Conservation (phyloP, 1,284 basidiomycete genomes). For the Moesziomyces globuligerus region DNA sequence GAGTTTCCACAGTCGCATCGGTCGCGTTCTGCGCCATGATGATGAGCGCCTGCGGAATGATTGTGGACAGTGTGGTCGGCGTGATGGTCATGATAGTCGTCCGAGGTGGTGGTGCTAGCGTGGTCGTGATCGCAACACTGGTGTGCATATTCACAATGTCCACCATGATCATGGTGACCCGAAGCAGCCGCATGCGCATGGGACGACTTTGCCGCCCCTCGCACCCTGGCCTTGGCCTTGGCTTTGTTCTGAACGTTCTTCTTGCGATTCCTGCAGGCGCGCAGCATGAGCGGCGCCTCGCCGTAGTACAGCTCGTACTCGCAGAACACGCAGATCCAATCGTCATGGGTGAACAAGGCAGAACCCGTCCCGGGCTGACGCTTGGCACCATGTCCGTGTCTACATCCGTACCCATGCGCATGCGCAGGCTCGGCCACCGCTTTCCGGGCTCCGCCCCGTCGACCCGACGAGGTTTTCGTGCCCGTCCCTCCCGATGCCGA, state of each 20-base stretch:
- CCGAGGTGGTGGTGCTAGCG: too few relatives aligned
- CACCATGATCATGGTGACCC: conserved; percentile 19
- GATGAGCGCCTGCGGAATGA: conserved; percentile 5
- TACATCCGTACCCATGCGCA: conserved; percentile 12
- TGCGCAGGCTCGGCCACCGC: conserved; percentile 61
- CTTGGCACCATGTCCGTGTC: conserved; percentile 5
- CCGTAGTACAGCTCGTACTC: conserved; percentile 68
- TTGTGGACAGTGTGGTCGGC: conserved; percentile 3
- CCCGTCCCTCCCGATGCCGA: conserved; percentile 2
- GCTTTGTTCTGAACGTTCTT: conserved; percentile 61
- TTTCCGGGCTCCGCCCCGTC: conserved; percentile 36
- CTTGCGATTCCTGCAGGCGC: conserved; percentile 61
- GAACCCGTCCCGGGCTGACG: conserved; percentile 20
- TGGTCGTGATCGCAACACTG: conserved; percentile 10
- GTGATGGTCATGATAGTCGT: conserved; percentile 6
- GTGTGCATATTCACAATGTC: conserved; percentile 5
- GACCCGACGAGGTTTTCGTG: conserved; percentile 9
- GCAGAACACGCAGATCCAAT: conserved; percentile 68
- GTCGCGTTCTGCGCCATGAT: conserved; percentile 15
- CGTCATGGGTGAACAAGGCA: conserved; percentile 42
- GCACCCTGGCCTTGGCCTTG: conserved; percentile 58
- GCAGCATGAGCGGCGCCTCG: conserved; percentile 55
- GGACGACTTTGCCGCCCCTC: conserved; percentile 24
- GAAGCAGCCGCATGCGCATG: not conserved
- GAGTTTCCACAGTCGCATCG: conserved; percentile 48